Base-by-base conservation (phyloP, 305 asterid species). In the Rubia balearica region DNA sequence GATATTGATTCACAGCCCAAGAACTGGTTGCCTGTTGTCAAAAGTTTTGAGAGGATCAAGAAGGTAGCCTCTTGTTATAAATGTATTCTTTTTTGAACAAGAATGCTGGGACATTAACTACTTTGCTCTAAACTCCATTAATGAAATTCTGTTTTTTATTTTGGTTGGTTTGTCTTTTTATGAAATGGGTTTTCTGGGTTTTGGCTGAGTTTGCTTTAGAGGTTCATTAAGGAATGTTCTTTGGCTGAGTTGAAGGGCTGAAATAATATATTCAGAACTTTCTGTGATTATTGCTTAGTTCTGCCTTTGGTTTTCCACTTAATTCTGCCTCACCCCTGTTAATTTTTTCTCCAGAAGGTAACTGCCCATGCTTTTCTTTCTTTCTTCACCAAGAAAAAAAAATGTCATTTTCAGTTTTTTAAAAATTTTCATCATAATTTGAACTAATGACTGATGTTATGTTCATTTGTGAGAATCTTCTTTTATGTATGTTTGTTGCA, bases 171-270 rank as follows among this genome's bases (percentile, higher is more conserved):
- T 51, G 57, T 21, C 57, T 51, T 51, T 51, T 51, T 51, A 2
- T 51, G 57, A 16, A 21, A 65, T 7, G 45, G 69, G 69, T 38
- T 19, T 63, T 7, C 17, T n/a, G 30, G 51, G 49, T 30, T 62
- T 57, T 51, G 70, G n/a, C 55, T 69, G 70, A 74, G 74, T 74
- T 75, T 48, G 71, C 73, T 68, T 68, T 22, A 46, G 62, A 46
- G 12, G 10, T 17, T 61, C 9, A 27, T 8, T 7, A 27, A 16
- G 30, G 65, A 74, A 68, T 74, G 73, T 69, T 68, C 65, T 70
- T 75, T 75, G 67, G 51, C 61, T 49, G 72, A 27, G 45, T 22
- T 55, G 61, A 61, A 62, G 63, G 16, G 22, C 40, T 57, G 69
- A 67, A 74, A 63, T 21, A 30, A 67, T 33, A 61, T 14, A 4